Base-by-base conservation (phyloP, 805 yeast species). In the Nakazawaea ernobii region DNA sequence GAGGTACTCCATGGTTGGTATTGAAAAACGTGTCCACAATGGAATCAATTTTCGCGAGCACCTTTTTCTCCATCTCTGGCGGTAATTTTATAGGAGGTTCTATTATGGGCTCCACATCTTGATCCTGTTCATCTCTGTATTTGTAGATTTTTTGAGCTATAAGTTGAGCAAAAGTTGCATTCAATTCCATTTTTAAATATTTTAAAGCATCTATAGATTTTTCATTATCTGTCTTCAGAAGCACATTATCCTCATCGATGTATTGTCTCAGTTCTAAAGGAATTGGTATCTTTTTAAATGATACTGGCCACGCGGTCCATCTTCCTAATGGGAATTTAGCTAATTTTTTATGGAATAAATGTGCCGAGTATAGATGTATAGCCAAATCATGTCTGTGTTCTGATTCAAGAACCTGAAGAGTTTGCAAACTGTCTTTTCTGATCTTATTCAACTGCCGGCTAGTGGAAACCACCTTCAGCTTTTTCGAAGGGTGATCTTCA, bases 251-350 rank as follows among this genome's bases (percentile, higher is more conserved):
- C 37, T 61, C 62, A 42, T 63, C 65, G 11, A 55, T 59, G 49
- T 66, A 68, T 26, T 46, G 49, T 7, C 51, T 52, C 8, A 56
- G 40, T 3, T 56, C 52, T 3, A 49, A 49, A 0, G 77, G 78
- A 17, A 63, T 67, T 0, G 77, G 77, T 0, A 71, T 70, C 5
- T 53, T 49, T 1, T 56, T 54, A 2, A 40, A 3, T 0, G 64
- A 56, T 35, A 72, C 58, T 1, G 92, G 92, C 92, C 92, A 85
- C 4, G 71, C 57, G 0, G 77, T 58, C 82, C 86, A 83, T 45
- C 58, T 46, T 40, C 53, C 39, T 45, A 52, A 43, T 39, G 75
- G 74, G 64, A 68, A 68, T 50, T 46, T 45, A 61, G 67, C 61
- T 48, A 63, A 63, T 43, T 63, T 63, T 39, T 56, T 62, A 48